Base-by-base conservation (phyloP, 495 filamentous ascomycete genomes). In the Aspergillus bertholletiae region DNA sequence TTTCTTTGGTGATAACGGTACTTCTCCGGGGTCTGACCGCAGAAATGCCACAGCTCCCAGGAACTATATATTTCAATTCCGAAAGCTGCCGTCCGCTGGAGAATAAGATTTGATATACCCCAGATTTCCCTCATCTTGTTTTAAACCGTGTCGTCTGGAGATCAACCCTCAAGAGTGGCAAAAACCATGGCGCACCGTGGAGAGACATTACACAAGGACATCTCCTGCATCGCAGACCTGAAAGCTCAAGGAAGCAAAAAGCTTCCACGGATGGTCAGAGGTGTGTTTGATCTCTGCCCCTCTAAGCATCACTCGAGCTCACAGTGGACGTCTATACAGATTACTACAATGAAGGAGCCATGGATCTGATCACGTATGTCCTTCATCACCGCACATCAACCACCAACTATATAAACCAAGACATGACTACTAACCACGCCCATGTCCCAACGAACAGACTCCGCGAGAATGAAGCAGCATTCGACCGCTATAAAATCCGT, bases 311-410 rank as follows among this genome's bases (percentile, higher is more conserved):
- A 20, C 17, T 34, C 13, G 3, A 1, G 18, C 11, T 20, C 1
- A 27, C 11, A 7, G 26, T n/a, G n/a, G 43, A 15, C 6, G 7
- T 26, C 7, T 12, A 32, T 11, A 26, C 27, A 72, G 75, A 80
- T 53, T 80, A 78, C 60, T 79, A 79, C 58, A 77, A 80, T 53
- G 75, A 75, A 58, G 76, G 76, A 18, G 71, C 77, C 23, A 70
- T 69, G 67, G 65, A 72, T 48, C 53, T 70, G 28, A 59, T 72
- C 59, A 69, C 69, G 68, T 71, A 60, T 17, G 59, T 6, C 7
- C n/a, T n/a, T n/a, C n/a, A 18, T 18, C 37, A 40, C 5, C 37
- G 7, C 15, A 40, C 37, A 13, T 18, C 37, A 6, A 40, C n/a
- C 1, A 17, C 0, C 2, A 12, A 20, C 7, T 13, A 26, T 26